phyloP scores from a whole-genome alignment of 2,329 filamentous ascomycete species.

The Intubia oerlemansii region DNA sequence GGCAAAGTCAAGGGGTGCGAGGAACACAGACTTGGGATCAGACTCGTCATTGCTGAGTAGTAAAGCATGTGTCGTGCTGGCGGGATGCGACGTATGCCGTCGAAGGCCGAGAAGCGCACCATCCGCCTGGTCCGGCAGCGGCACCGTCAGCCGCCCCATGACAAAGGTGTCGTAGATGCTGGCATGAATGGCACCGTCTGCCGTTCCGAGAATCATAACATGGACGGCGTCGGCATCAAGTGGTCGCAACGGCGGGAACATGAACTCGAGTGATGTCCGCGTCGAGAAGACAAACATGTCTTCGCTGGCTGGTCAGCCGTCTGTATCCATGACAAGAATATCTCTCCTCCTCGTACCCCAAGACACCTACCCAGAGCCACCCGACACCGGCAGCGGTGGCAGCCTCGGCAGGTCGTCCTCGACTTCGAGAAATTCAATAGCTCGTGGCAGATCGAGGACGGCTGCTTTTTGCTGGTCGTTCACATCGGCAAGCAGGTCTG shows the following conservation, averaged over 20 bases:
- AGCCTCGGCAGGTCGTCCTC: constrained; percentile 58
- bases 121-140: constrained; percentile 11
- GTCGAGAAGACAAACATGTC: constrained; percentile 45
- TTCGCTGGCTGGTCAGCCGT: constrained; percentile 18
- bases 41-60: constrained; percentile 24
- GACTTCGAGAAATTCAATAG: constrained; percentile 54
- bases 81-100: constrained; percentile 48
- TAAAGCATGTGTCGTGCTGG: constrained; percentile 56
- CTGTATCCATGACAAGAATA: too few relatives aligned
- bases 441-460: constrained; percentile 40
- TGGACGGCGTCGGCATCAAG: constrained; percentile 56
- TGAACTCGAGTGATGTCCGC: constrained; percentile 43
- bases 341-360: too few relatives aligned
- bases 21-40: constrained; percentile 24
- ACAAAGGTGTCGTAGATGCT: constrained; percentile 74
- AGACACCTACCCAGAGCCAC: constrained; percentile 35
- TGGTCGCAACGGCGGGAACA: constrained; percentile 40
- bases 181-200: constrained; percentile 50
- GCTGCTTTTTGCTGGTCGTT: constrained; percentile 11
- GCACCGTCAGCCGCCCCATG: constrained; percentile 43
- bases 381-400: constrained; percentile 44
- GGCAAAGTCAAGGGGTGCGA: constrained; percentile 65
- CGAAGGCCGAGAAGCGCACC: constrained; percentile 12
- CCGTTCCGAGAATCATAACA: constrained; percentile 54
- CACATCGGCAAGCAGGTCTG: constrained; percentile 8